Evolutionary conservation across 768 basidiomycete genomes (phyloP), one percentile per base, ranked within the genome.

Genomic region (Rhodotorula kratochvilovae): DNA sequence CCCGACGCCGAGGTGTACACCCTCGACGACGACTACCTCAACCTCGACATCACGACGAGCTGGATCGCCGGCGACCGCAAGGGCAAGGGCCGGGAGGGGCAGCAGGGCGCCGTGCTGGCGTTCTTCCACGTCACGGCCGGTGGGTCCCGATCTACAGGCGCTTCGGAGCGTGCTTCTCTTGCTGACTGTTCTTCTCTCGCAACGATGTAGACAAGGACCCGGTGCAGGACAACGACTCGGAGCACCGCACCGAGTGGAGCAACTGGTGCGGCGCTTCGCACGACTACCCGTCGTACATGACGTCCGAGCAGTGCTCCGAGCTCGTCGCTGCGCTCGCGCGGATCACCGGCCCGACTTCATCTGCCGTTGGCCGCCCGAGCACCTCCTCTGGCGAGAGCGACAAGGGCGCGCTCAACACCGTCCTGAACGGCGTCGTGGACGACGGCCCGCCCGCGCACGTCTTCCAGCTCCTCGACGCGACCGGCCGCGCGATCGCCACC

Each of bases 391-490:
- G 16, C 56, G 56, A 27, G 39, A 39, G 8, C 58, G 39, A 45
- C 39, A 59, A 59, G 11, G 58, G 58, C 58, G 42, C 42, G n/a
- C n/a, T 59, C 27, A 29, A 21, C n/a, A 1, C 36, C 6, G 58
- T 59, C n/a, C 58, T 59, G 27, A 59, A 59, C 58, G 45, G 57
- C 7, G 66, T 42, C n/a, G 19, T 23, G 29, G 31, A 56, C 43
- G 59, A 45, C 33, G 61, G 60, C 7, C 67, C 64, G 31, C 74
- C 77, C 2, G 61, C 66, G 15, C 73, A 76, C 61, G 76, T 77
- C 59, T 78, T 78, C 61, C 77, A 78, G 57, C 70, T 78, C 56
- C 71, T 78, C 29, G 76, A 72, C 63, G 51, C 60, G 11, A 60
- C 29, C 25, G 70, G 71, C 21, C 50, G 64, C 21, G 60, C 63